Evolutionary conservation across 345 rosid species (phyloP), one percentile per base, ranked within the genome.

Genomic region (Physaria fendleri): DNA sequence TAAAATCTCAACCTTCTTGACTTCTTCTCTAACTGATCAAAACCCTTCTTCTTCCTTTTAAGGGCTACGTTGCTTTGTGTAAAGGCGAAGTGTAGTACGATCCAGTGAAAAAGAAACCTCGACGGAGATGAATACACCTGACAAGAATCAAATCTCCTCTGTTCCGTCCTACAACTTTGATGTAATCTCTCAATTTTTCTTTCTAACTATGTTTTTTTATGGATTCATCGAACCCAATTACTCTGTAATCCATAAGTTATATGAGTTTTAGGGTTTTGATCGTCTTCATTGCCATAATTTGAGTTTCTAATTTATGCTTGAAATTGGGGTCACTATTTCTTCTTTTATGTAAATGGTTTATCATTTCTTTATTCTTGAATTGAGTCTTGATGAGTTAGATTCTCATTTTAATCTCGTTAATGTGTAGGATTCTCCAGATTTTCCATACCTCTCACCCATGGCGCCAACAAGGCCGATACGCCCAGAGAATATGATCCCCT

Each of bases 341-440:
- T 46, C 37, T 14, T 37, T 49, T 15, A 6, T 44, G 32, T 63
- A 27, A 27, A 6, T 25, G 18, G 27, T 16, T 14, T 18, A 13
- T 54, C 45, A 35, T 8, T 43, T 24, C 15, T 37, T 18, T 21
- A 22, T 30, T 37, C 47, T 17, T 27, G 5, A 22, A 27, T 9
- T 4, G 35, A 48, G 53, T 27, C 12, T 5, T 23, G 55, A 25
- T 40, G 44, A 34, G 44, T 45, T 32, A 8, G 30, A 43, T 24
- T 47, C 35, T 27, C 37, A 24, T 17, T 6, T 23, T 21, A 20
- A 56, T 12, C 14, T 47, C 15, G 53, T 65, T 27, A 13, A 33
- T 13, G 0, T 77, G 78, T 81, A 85, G 94, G 80, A 81, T 74
- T 85, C 94, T 51, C 94, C 87, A 2, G 83, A 83, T 12, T 85